These are phyloP conservation scores for Cryphonectria parasitica DNA, from an alignment of 2,329 filamentous ascomycete species.

Conservation along the genomic window DNA sequence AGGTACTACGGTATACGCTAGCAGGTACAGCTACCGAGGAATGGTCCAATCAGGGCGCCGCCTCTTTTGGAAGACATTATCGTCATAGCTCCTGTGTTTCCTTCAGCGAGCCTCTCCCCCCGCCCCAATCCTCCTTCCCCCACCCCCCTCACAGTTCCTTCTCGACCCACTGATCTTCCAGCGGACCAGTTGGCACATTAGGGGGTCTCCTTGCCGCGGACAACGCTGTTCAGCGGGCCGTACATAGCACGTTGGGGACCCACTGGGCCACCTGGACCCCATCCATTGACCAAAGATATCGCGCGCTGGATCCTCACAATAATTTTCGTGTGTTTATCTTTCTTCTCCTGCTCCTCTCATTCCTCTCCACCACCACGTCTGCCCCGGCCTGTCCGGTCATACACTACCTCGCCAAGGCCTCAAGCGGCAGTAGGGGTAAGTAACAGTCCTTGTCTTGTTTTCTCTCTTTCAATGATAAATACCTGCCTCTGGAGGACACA, in stretches of 20 bases:
- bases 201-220: constrained; percentile 1
- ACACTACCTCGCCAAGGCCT: background rate
- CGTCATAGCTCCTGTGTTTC: constrained; percentile 2
- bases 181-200: background rate
- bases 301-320: constrained; percentile 6
- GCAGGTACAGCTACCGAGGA: background rate
- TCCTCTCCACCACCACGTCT: background rate
- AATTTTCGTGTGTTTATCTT: constrained; percentile 3
- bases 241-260: constrained; percentile 1
- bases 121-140: background rate
- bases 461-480: background rate
- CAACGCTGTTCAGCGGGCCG: constrained; percentile 1
- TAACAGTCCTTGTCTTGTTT: background rate
- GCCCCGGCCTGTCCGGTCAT: constrained; percentile 6
- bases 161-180: constrained; percentile 5
- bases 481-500: background rate
- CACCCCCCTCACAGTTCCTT: too few species aligned
- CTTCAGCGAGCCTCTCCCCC: background rate
- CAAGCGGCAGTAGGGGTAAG: constrained; percentile 7
- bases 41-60: background rate
- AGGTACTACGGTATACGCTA: background rate
- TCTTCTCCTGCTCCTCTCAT: background rate
- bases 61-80: background rate
- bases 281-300: constrained; percentile 8
- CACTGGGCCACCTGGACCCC: constrained; percentile 4